Conservation (phyloP, 805 yeast genomes). For the Maudiozyma bulderi region DNA sequence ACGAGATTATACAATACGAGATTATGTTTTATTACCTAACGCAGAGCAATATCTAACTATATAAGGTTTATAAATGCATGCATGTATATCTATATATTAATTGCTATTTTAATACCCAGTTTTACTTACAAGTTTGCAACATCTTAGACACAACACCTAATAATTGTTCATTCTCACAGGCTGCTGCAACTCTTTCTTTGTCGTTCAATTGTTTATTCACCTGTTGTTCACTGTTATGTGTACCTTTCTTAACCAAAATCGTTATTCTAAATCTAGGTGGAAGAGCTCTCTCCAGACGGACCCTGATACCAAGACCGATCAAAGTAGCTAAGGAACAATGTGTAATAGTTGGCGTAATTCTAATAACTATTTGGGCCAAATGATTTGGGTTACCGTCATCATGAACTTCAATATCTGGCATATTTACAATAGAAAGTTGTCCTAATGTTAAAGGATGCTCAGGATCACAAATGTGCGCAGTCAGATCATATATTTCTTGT, state of each 20-base stretch:
- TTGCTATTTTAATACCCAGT: too few species aligned
- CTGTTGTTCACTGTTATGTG: slow-evolving; percentile 92
- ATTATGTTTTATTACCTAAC: too few species aligned
- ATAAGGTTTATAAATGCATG: too few species aligned
- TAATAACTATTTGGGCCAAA: slow-evolving; percentile 67
- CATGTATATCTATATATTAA: too few species aligned
- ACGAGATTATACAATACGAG: too few species aligned
- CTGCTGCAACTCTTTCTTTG: slow-evolving; percentile 96
- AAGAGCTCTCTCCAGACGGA: slow-evolving; percentile 77
- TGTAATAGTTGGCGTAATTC: slow-evolving; percentile 94
- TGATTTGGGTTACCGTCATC: slow-evolving; percentile 44
- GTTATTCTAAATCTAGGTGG: slow-evolving; percentile 77
- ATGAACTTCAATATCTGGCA: slow-evolving; percentile 64
- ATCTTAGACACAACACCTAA: slow-evolving; percentile 83
- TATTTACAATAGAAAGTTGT: slow-evolving; percentile 85
- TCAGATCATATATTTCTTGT: slow-evolving; percentile 83
- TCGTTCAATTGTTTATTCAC: slow-evolving; percentile 95
- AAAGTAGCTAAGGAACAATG: slow-evolving; percentile 95
- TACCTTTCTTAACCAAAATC: slow-evolving; percentile 76
- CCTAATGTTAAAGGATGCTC: slow-evolving; percentile 95
- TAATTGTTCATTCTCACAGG: slow-evolving; percentile 92
- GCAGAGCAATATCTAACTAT: too few species aligned
- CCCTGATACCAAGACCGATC: slow-evolving; percentile 90
- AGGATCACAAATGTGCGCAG: slow-evolving; percentile 85
- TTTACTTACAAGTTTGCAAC: slow-evolving; percentile 65